These are phyloP conservation scores for Tetrapyrgos nigripes DNA, from an alignment of 1,284 basidiomycete genomes.

Conservation along the genomic window DNA sequence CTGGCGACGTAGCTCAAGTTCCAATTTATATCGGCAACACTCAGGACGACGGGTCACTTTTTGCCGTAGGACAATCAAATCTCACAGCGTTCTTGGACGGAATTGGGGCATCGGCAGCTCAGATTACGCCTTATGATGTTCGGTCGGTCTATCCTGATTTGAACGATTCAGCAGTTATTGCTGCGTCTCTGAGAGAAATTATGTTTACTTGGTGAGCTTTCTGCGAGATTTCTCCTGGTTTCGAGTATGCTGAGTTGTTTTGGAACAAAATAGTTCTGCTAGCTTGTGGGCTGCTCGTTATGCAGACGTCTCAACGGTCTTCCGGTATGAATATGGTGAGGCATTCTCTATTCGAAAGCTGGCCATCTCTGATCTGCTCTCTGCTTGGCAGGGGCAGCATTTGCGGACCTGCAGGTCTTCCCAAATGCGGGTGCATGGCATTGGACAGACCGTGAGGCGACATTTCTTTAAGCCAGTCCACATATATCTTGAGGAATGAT, in stretches of 20 bases:
- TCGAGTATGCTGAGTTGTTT: not conserved
- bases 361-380: too few species aligned
- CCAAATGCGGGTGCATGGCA: slow-evolving; percentile 23
- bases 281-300: slow-evolving; percentile 20
- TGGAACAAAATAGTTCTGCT: slow-evolving; percentile 16
- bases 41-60: slow-evolving; percentile 23
- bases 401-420: slow-evolving; percentile 21
- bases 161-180: slow-evolving; percentile 13
- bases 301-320: slow-evolving; percentile 18
- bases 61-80: slow-evolving; percentile 17
- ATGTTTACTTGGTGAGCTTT: slow-evolving; percentile 16
- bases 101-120: not conserved
- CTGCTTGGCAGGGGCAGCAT: slow-evolving; percentile 18
- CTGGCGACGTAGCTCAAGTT: slow-evolving; percentile 13
- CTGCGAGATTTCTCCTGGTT: not conserved
- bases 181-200: slow-evolving; percentile 14
- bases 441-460: slow-evolving; percentile 21
- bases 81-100: slow-evolving; percentile 14
- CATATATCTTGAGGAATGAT: too few species aligned
- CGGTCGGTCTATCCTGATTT: slow-evolving; percentile 19
- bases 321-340: slow-evolving; percentile 21
- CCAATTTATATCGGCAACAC: slow-evolving; percentile 20
- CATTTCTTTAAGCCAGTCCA: not conserved
- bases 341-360: too few species aligned
- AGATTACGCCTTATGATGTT: slow-evolving; percentile 7